Evolutionary conservation across 805 yeast species (phyloP).

Genomic region (Pichia occidentalis): DNA sequence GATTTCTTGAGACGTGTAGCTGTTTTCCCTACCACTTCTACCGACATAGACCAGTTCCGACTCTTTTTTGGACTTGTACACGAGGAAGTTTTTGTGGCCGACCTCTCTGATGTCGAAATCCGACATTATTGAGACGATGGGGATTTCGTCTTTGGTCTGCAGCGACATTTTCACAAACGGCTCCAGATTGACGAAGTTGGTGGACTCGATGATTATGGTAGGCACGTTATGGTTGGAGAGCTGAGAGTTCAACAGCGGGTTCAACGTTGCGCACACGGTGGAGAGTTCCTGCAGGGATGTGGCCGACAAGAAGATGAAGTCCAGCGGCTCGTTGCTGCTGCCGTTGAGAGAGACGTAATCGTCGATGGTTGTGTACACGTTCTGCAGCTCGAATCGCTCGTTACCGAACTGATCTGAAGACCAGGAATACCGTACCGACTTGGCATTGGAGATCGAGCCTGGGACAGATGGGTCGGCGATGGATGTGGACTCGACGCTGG

Average conservation of each 20-base stretch:
- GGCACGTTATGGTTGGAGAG: conserved; percentile 31
- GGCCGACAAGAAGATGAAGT: conserved; percentile 42
- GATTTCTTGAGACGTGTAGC: conserved; percentile 37
- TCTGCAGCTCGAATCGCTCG: conserved; percentile 23
- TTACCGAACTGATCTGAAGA: conserved; percentile 30
- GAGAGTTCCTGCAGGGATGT: conserved; percentile 48
- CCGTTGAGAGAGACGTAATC: conserved; percentile 16
- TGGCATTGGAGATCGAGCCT: conserved; percentile 4
- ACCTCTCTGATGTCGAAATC: conserved; percentile 49
- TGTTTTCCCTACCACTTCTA: conserved; percentile 36
- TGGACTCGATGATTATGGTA: conserved; percentile 56
- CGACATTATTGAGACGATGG: conserved; percentile 52
- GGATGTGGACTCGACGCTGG: conserved; percentile 34
- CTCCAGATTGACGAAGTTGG: conserved; percentile 67
- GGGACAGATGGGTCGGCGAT: conserved; percentile 2
- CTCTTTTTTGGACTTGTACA: conserved; percentile 34
- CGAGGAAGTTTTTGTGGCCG: conserved; percentile 30
- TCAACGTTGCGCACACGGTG: conserved; percentile 32
- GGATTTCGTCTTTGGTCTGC: conserved; percentile 29
- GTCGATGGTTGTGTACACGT: conserved; percentile 21
- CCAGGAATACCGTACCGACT: conserved; percentile 24
- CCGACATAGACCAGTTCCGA: conserved; percentile 42
- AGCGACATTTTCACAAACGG: conserved; percentile 46
- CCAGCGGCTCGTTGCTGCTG: conserved; percentile 22
- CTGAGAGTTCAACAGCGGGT: conserved; percentile 30